These are phyloP conservation scores for Penicillium hesseltinei DNA, from an alignment of 2,329 filamentous ascomycete species.

Conservation along the genomic window DNA sequence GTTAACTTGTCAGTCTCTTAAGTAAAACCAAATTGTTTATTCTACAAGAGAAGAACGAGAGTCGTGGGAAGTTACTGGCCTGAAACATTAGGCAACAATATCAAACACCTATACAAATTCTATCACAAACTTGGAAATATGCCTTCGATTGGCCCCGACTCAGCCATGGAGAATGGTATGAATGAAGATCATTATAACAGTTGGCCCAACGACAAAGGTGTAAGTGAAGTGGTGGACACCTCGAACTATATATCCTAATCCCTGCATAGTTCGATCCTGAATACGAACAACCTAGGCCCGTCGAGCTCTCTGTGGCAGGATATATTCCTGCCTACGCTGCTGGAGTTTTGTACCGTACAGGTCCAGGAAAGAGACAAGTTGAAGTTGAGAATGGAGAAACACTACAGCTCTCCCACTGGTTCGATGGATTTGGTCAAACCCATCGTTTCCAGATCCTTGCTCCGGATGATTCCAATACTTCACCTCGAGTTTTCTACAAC, in stretches of 20 bases:
- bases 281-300: conserved; percentile 63
- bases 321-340: conserved; percentile 68
- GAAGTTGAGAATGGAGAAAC: conserved; percentile 59
- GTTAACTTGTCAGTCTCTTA: not conserved
- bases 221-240: conserved; percentile 29
- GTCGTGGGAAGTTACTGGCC: not conserved
- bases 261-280: conserved; percentile 62
- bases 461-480: conserved; percentile 31
- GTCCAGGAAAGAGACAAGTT: conserved; percentile 65
- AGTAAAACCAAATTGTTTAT: too few relatives aligned
- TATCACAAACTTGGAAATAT: not conserved
- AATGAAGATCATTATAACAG: conserved; percentile 36
- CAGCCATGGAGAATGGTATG: not conserved
- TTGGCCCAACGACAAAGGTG: conserved; percentile 54
- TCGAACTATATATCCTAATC: conserved; percentile 12
- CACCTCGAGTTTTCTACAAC: conserved; percentile 62
- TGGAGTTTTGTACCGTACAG: conserved; percentile 71
- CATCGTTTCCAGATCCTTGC: conserved; percentile 70
- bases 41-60: too few relatives aligned
- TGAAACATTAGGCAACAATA: not conserved
- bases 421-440: conserved; percentile 69
- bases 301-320: conserved; percentile 64
- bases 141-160: not conserved
- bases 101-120: not conserved
- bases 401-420: conserved; percentile 71